These are phyloP conservation scores for Bombardia bombarda DNA, from an alignment of 495 filamentous ascomycete genomes.

Conservation along the genomic window DNA sequence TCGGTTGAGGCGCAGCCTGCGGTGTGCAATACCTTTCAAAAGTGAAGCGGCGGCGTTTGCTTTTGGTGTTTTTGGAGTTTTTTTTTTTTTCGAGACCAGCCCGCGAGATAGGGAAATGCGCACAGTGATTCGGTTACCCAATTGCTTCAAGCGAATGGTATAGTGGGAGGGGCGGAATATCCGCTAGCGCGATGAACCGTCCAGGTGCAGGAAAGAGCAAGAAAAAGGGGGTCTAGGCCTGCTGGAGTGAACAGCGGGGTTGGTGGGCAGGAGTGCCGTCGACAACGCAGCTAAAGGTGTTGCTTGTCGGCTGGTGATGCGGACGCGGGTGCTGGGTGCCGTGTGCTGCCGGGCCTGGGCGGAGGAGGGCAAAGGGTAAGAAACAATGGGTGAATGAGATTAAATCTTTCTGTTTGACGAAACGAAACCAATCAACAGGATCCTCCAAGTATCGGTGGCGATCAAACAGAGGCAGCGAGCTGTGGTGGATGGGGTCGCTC, in stretches of 20 bases:
- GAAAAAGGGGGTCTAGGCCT: slow-evolving; percentile 8
- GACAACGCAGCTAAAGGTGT: slow-evolving; percentile 10
- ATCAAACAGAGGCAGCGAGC: slow-evolving; percentile 20
- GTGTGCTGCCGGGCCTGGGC: slow-evolving; percentile 15
- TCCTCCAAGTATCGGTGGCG: slow-evolving; percentile 23
- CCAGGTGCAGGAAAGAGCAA: slow-evolving; percentile 15
- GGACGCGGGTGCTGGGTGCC: slow-evolving; percentile 10
- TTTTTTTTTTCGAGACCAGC: slow-evolving; percentile 26
- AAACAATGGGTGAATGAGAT: slow-evolving; percentile 34
- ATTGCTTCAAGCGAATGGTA: slow-evolving; percentile 24
- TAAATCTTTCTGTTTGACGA: slow-evolving; percentile 29
- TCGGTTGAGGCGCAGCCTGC: slow-evolving; percentile 23
- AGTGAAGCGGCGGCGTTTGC: neutral
- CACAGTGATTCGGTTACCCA: slow-evolving; percentile 14
- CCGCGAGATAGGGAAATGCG: slow-evolving; percentile 23
- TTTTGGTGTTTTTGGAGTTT: slow-evolving; percentile 11
- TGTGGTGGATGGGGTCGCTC: slow-evolving; percentile 12
- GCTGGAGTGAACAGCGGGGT: slow-evolving; percentile 7
- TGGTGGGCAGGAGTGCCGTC: slow-evolving; percentile 8
- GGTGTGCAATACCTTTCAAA: slow-evolving; percentile 1
- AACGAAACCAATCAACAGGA: slow-evolving; percentile 34
- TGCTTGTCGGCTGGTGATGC: slow-evolving; percentile 6
- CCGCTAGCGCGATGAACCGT: slow-evolving; percentile 14
- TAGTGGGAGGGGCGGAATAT: slow-evolving; percentile 3
- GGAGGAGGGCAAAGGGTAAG: slow-evolving; percentile 12